Evolutionary conservation across 2,329 filamentous ascomycete species (phyloP), one percentile per base, ranked within the genome.

Genomic region (Cercospora canescens): DNA sequence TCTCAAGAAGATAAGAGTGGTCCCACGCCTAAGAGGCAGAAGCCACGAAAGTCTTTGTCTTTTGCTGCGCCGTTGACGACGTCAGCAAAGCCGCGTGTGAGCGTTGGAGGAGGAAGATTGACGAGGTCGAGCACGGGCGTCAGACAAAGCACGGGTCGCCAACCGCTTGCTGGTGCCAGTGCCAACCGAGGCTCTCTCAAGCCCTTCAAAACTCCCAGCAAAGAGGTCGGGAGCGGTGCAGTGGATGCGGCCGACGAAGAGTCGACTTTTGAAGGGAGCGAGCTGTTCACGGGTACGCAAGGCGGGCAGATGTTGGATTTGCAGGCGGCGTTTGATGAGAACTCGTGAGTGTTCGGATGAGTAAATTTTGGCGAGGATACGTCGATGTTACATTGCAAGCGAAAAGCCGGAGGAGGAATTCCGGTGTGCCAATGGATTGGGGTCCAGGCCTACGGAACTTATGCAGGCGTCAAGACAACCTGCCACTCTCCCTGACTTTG

Each of bases 11-110:
- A 66, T 6, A 72, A 70, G 58, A 72, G 69, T 41, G 78, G 74
- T 16, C 75, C 76, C 1, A 80, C 77, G 28, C 80, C 81, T 3
- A 84, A 84, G 68, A 78, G 82, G 16, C 63, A 60, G 7, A 67
- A 63, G 21, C 57, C 68, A 16, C 30, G 64, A 14, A 65, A 64
- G 37, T 67, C 68, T 32, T 45, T 67, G 21, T 67, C 65, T 4
- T 67, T 67, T 1, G 60, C 61, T 14, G 67, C 41, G 37, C 72
- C 67, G 26, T 64, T 70, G 28, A 62, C 67, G 3, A 66, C 73
- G 26, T 68, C 69, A 3, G 68, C 68, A 16, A 76, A 75, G 50
- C 72, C 78, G 24, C 65, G 59, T 41, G 37, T 69, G 30, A 71
- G 72, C 39, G 65, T 71, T 18, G 62, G 65, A 21, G 68, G 63